These are phyloP conservation scores for Saksenaea oblongispora DNA, from an alignment of 371 early-diverging fungal genomes.

Conservation along the genomic window DNA sequence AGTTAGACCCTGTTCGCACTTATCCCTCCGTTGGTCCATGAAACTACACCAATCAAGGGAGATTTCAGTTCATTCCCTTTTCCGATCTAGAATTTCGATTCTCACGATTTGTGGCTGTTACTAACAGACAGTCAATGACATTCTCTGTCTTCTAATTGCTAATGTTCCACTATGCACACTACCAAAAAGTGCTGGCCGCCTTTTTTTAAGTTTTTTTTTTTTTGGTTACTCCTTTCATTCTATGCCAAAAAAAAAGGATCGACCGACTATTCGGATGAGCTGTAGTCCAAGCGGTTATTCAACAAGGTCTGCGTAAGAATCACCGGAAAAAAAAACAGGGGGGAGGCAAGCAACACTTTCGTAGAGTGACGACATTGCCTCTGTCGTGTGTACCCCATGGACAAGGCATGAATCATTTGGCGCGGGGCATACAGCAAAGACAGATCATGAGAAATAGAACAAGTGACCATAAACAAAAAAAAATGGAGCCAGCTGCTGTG, in stretches of 20 bases:
- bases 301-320: no score
- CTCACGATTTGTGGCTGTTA: neutral
- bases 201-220: neutral
- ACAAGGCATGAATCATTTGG: no score
- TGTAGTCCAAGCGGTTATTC: no score
- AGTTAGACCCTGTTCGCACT: neutral
- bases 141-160: neutral
- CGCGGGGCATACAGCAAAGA: no score
- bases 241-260: neutral
- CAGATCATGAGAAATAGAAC: no score
- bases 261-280: no score
- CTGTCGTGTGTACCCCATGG: no score
- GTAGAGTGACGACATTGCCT: no score
- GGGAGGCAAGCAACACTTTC: no score
- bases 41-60: neutral
- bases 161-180: neutral
- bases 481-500: no score
- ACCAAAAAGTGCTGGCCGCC: neutral
- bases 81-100: neutral
- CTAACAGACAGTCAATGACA: neutral
- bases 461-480: no score
- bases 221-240: neutral
- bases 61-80: neutral
- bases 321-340: no score
- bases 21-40: neutral